Percentiles rank a stretch among this genome's conserved stretches.
These are phyloP conservation scores for Pseudognaphalium luteoalbum DNA, from an alignment of 129 eudicot genomes.

Conservation along the genomic window DNA sequence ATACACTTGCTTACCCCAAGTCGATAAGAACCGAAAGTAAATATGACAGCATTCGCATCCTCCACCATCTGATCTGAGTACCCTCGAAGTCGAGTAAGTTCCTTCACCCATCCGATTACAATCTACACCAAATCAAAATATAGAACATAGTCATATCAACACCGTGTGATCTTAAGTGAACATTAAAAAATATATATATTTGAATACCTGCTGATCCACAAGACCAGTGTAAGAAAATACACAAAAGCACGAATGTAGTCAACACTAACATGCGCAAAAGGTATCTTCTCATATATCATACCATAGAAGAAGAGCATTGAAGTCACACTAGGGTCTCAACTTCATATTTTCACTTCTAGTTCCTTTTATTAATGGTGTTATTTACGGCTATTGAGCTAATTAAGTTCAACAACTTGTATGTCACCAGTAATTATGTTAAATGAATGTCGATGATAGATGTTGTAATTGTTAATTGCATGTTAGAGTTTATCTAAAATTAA, in stretches of 20 bases:
- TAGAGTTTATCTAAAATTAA: not conserved
- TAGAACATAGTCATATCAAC: constrained; percentile 24
- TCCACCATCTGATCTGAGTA: constrained; percentile 84
- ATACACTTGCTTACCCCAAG: constrained; percentile 55
- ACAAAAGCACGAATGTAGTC: not conserved
- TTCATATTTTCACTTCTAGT: not conserved
- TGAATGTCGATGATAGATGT: not conserved
- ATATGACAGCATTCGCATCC: constrained; percentile 77
- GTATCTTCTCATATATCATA: not conserved
- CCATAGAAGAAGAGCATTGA: not conserved
- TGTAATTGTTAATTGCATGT: not conserved
- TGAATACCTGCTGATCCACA: not conserved
- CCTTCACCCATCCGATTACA: constrained; percentile 77
- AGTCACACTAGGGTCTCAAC: not conserved
- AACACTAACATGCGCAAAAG: constrained; percentile 14
- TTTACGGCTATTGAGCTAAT: not conserved
- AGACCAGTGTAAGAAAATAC: constrained; percentile 2
- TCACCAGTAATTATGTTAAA: no score
- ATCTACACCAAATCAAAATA: constrained; percentile 38
- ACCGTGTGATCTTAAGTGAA: not conserved
- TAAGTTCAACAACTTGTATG: not conserved
- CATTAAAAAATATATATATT: not conserved
- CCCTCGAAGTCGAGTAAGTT: constrained; percentile 71
- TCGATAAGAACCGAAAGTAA: constrained; percentile 83
- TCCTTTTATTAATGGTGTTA: constrained; percentile 6